A percentile compares a stretch with the other conserved stretches of the same genome.
Conservation (phyloP, 257 asterid species). For the Przewalskia tangutica region DNA sequence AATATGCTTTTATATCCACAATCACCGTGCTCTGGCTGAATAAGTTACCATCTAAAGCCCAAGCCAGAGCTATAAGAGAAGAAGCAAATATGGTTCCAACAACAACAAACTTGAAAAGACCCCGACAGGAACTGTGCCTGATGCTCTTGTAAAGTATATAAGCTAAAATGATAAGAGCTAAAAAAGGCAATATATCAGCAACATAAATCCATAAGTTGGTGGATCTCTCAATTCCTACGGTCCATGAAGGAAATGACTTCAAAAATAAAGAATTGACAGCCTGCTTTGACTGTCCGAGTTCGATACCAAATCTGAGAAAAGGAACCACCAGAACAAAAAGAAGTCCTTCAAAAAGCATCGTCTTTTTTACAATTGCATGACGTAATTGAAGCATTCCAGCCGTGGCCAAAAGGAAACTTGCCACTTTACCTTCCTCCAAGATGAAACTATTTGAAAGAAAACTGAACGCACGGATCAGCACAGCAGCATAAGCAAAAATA, state of each 20-base stretch:
- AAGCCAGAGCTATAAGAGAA: slow-evolving; percentile 45
- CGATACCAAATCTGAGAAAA: slow-evolving; percentile 68
- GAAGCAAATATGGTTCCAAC: slow-evolving; percentile 43
- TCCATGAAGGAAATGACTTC: slow-evolving; percentile 44
- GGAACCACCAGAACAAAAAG: slow-evolving; percentile 62
- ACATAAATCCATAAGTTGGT: slow-evolving; percentile 42
- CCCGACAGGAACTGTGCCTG: slow-evolving; percentile 26
- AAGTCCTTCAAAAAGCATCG: slow-evolving; percentile 58
- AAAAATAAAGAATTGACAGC: slow-evolving; percentile 40
- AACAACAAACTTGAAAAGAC: slow-evolving; percentile 46
- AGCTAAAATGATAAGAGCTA: slow-evolving; percentile 52
- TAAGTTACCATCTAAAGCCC: slow-evolving; percentile 53
- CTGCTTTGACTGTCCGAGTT: slow-evolving; percentile 46
- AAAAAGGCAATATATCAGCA: slow-evolving; percentile 47
- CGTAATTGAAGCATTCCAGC: slow-evolving; percentile 70
- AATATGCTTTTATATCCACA: slow-evolving; percentile 29
- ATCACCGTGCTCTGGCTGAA: slow-evolving; percentile 19
- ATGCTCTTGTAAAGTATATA: slow-evolving; percentile 48
- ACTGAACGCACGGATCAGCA: slow-evolving; percentile 76
- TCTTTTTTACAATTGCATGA: slow-evolving; percentile 43
- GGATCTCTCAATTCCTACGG: slow-evolving; percentile 31
- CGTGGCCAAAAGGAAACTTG: slow-evolving; percentile 86
- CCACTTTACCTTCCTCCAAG: slow-evolving; percentile 93
- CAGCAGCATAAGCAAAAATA: slow-evolving; percentile 39
- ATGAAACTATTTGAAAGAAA: slow-evolving; percentile 91